Evolutionary conservation across 305 asterid genomes (phyloP).

Genomic region (Withania somnifera): DNA sequence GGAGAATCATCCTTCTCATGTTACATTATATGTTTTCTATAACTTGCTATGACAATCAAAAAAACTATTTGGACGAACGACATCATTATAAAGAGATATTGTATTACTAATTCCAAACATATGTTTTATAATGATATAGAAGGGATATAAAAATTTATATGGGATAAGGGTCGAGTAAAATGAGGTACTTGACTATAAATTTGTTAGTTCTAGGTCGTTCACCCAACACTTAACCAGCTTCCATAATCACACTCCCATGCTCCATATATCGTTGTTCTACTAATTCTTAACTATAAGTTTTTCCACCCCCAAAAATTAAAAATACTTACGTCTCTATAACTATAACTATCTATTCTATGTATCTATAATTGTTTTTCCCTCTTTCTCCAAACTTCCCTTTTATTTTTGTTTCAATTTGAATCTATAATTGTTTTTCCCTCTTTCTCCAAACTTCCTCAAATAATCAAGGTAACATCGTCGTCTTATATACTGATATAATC

Average conservation of each 20-base stretch:
- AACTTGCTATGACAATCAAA: not conserved
- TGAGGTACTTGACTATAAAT: slow-evolving; percentile 31
- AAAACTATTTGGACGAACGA: not conserved
- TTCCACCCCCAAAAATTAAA: too few species aligned
- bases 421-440: not conserved
- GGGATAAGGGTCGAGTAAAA: slow-evolving; percentile 22
- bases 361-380: too few species aligned
- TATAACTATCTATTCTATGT: not conserved
- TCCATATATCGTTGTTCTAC: slow-evolving; percentile 30
- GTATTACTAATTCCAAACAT: not conserved
- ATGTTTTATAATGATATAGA: not conserved
- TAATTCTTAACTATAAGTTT: slow-evolving; percentile 1
- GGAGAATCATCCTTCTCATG: too few species aligned
- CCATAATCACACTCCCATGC: slow-evolving; percentile 29
- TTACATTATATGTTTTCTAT: not conserved
- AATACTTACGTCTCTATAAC: not conserved
- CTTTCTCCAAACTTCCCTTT: not conserved
- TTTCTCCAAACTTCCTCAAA: slow-evolving; percentile 43
- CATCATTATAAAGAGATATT: not conserved
- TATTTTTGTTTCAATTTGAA: slow-evolving; percentile 5
- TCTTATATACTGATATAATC: too few species aligned
- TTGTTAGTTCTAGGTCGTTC: slow-evolving; percentile 63
- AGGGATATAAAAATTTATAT: slow-evolving; percentile 2
- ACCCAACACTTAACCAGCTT: slow-evolving; percentile 60
- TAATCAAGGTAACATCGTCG: too few species aligned